Evolutionary conservation across 2,329 filamentous ascomycete genomes (phyloP), one percentile per base, ranked within the genome.

Genomic region (Clonostachys rhizophaga): DNA sequence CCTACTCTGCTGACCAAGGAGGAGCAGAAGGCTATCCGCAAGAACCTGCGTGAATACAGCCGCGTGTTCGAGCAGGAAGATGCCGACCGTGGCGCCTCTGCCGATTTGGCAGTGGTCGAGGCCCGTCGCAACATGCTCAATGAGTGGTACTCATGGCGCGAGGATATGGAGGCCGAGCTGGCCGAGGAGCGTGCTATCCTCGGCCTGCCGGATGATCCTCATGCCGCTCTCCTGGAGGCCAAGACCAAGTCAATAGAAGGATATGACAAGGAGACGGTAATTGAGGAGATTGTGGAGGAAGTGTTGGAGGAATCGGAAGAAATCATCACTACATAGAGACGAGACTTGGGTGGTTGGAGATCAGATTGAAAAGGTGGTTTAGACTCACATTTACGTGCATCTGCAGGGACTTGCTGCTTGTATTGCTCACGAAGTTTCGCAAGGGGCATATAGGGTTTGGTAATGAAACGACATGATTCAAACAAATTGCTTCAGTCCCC

Each of bases 1-100:
- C 67, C 89, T 8, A 94, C 89, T n/a, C 83, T 99, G 52, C 86
- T 99, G 49, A 85, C 81, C 68, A 96, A 96, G 74, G 92, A 97
- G 53, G 92, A 99, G 76, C 94, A 97, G 76, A 95, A 96, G 79
- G 81, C 87, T 61, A 89, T 97, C 61, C 92, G 95, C 75, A 96
- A 96, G 83, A 99, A 96, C 72, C 84, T 99, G 47, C 89, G 92
- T 57, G 94, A 97, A 70, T 99, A 96, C 82, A 90, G 86, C 67
- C 89, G 89, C 64, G 78, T 88, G 55, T 99, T 99, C 67, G 94
- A 99, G 58, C 90, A 96, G 71, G 87, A 96, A 66, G 95, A 99
- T 69, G 83, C 87, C 54, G 91, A 95, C 64, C 91, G 92, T 63
- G 91, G 91, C 63, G 92, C 91, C 52, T 92, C 90, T 47, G 94